Base-by-base conservation (phyloP, 139 green algal genomes). In the Closterium sp. region DNA sequence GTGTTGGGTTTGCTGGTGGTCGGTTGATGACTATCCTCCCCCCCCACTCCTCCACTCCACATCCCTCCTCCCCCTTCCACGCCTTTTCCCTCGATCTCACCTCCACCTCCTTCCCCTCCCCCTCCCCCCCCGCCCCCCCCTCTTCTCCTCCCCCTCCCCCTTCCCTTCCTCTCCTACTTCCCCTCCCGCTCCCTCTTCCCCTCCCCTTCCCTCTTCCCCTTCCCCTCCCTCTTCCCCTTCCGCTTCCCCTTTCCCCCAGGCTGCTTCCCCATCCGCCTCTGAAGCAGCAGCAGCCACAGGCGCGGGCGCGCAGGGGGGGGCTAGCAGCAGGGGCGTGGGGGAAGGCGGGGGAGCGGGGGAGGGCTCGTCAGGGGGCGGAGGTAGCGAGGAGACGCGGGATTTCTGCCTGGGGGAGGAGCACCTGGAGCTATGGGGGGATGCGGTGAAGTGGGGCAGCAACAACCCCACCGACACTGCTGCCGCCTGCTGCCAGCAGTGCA, bases 401-500 rank as follows among this genome's bases (percentile, higher is more conserved):
- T 90, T 91, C 86, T 93, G 90, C 86, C 33, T 28, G 76, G 86
- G 90, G 25, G 43, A 92, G 4, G 28, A 38, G 28, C 86, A 93
- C 88, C 36, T 28, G 64, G 90, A 93, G 86, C 90, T 93, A 6
- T 93, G 90, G 90, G 90, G 90, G 33, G 38, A 76, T 85, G 33
- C 87, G n/a, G 90, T 93, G 32, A 93, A 93, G 34, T 93, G 36
- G 86, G 90, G 90, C 19, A 32, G 34, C 34, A 91, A 32, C 16
- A 91, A 92, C 76, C 64, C 84, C 34, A 33, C 38, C 12, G 85
- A 93, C 88, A 87, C 90, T 66, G 85, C 87, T 1, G 90, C 43
- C 33, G 90, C 66, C 4, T 93, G 90, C 90, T 93, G 90, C 90
- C 35, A 32, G 35, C 38, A 84, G 34, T 93, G 88, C 91, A 94